These are phyloP conservation scores for Arabidopsis hybrid DNA, from an alignment of 441 rosid species.

Conservation along the genomic window DNA sequence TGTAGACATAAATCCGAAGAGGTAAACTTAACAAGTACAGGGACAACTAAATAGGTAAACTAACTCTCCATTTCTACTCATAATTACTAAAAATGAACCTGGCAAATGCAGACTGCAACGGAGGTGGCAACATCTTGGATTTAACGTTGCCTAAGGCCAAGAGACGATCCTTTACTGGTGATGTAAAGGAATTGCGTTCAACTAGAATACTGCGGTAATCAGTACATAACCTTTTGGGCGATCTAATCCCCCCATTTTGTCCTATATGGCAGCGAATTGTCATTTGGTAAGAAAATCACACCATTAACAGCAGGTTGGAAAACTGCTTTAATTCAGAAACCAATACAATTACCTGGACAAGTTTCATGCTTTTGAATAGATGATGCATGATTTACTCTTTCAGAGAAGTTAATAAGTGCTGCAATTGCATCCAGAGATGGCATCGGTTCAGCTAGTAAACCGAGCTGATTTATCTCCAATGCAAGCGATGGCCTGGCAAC, in stretches of 20 bases:
- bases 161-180: conserved; percentile 94
- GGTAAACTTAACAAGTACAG: conserved; percentile 24
- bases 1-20: conserved; percentile 47
- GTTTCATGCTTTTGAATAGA: conserved; percentile 70
- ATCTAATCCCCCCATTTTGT: conserved; percentile 82
- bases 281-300: conserved; percentile 18
- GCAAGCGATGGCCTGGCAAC: conserved; percentile 86
- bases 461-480: conserved; percentile 74
- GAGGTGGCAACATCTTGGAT: conserved; percentile 81
- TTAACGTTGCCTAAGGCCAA: conserved; percentile 68
- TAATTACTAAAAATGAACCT: conserved; percentile 56
- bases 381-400: conserved; percentile 56
- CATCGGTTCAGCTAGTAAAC: conserved; percentile 96
- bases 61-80: conserved; percentile 13
- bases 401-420: conserved; percentile 69
- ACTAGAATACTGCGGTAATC: conserved; percentile 91
- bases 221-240: conserved; percentile 77
- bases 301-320: conserved; percentile 22
- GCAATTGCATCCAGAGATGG: conserved; percentile 97
- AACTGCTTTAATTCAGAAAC: conserved; percentile 13
- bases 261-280: conserved; percentile 57
- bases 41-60: neutral
- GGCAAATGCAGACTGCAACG: conserved; percentile 98
- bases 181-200: conserved; percentile 88
- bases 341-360: conserved; percentile 55